Evolutionary conservation across 176 grass and related monocot species (phyloP), one percentile per base, ranked within the genome.

Genomic region (Olyra latifolia): DNA sequence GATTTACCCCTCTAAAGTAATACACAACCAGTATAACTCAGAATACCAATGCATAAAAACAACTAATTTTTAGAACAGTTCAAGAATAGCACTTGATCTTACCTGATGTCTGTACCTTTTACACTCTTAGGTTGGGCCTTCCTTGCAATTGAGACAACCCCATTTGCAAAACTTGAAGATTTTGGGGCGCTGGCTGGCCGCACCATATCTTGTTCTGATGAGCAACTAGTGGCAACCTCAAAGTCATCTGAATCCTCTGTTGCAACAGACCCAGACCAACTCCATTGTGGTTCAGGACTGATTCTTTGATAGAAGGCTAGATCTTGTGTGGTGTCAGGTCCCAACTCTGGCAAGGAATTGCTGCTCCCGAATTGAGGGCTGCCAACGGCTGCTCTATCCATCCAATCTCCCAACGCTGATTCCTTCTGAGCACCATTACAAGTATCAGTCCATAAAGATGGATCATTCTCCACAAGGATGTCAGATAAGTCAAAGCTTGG

Each of bases 211-310:
- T 86, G 85, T 52, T 94, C 91, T 53, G 82, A 94, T 11, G 92
- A 94, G 74, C 84, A 90, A 77, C 24, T 91, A 12, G 83, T 94
- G 69, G 83, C 82, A 20, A 78, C 62, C 46, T 94, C 92, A 25
- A 86, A 77, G 70, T 94, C 88, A 66, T 94, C 92, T 0, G 79
- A 91, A 83, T 94, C 88, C 72, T 91, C 92, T 0, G 92, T 94
- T 32, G 78, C 84, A 0, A 86, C 61, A 67, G 85, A 93, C 14
- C 89, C 85, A 16, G 91, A 46, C 55, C 82, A 59, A 59, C 76
- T 90, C 61, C 72, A 83, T 27, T 73, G 88, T 5, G 77, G 70
- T 50, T 91, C 88, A 47, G 83, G 80, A 74, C 68, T 74, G 42
- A 62, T 80, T 83, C 79, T 78, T 66, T 90, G 88, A 75, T 86